phyloP scores from a whole-genome alignment of 169 alveolate species.

The Plasmodium sp. region DNA sequence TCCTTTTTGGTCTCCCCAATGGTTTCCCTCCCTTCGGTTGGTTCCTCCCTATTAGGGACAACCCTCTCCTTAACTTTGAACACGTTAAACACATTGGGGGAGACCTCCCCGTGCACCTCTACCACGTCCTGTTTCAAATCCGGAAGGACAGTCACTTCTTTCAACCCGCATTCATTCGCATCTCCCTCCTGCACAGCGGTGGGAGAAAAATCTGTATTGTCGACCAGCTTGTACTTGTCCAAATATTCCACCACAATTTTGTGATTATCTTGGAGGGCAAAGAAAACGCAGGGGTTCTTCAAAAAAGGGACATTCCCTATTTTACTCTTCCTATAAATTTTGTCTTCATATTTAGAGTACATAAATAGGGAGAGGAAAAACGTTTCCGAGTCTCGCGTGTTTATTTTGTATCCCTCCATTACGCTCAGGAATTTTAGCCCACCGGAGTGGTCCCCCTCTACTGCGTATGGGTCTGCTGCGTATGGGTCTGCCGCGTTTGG shows the following conservation, averaged over 20 bases:
- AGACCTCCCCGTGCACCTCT: background rate
- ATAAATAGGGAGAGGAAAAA: conserved; percentile 63
- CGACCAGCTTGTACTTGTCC: conserved; percentile 66
- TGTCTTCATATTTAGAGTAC: conserved; percentile 67
- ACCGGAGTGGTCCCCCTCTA: background rate
- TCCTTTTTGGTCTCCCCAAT: background rate
- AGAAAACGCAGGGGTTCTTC: conserved; percentile 64
- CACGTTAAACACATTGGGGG: background rate
- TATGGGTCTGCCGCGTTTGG: background rate
- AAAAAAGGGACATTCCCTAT: conserved; percentile 69
- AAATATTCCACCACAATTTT: conserved; percentile 71
- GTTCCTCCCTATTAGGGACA: background rate
- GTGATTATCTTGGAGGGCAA: conserved; percentile 43
- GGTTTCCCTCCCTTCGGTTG: background rate
- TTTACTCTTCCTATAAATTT: conserved; percentile 72
- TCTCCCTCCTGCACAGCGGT: background rate
- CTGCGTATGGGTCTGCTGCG: background rate
- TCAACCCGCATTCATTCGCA: conserved; percentile 16
- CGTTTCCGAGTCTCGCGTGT: conserved; percentile 57
- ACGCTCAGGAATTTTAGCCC: conserved; percentile 52
- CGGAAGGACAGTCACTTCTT: conserved; percentile 37
- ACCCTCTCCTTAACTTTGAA: conserved; percentile 14
- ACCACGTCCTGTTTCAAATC: conserved; percentile 6
- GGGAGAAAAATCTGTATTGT: background rate
- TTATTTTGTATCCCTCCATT: conserved; percentile 72